phyloP scores from a whole-genome alignment of 2,329 filamentous ascomycete genomes.

The Aspergillus quadricinctus region DNA sequence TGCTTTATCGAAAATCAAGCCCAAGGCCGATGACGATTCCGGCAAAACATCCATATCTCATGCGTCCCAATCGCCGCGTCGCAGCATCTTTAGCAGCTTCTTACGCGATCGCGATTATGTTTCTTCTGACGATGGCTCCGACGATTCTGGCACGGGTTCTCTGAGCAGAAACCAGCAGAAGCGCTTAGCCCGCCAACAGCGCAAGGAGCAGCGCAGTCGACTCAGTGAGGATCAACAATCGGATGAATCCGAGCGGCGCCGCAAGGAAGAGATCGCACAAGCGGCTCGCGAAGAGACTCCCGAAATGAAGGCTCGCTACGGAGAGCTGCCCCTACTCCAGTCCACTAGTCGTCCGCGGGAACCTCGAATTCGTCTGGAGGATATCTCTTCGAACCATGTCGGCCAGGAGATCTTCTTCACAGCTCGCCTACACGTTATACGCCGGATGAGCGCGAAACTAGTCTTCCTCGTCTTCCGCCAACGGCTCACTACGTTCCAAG shows the following conservation, averaged over 20 bases:
- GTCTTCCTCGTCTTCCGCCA: constrained; percentile 85
- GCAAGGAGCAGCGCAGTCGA: constrained; percentile 35
- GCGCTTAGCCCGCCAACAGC: constrained; percentile 38
- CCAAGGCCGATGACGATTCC: constrained; percentile 22
- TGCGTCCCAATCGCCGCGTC: constrained; percentile 29
- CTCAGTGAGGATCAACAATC: constrained; percentile 42
- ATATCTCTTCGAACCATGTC: constrained; percentile 49
- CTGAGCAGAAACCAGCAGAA: constrained; percentile 46
- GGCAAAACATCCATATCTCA: constrained; percentile 9
- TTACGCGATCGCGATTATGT: constrained; percentile 39
- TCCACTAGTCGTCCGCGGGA: constrained; percentile 50
- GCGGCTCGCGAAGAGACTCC: constrained; percentile 53
- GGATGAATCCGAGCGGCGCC: constrained; percentile 35
- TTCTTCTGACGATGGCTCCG: constrained; percentile 41
- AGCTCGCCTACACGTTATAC: constrained; percentile 71
- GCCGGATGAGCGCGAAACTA: constrained; percentile 74
- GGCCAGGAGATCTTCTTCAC: constrained; percentile 63
- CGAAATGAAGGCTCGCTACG: constrained; percentile 57
- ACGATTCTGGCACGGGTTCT: constrained; percentile 29
- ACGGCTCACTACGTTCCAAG: constrained; percentile 77
- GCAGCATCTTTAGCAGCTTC: constrained; percentile 39
- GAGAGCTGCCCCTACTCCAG: constrained; percentile 54
- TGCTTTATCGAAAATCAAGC: constrained; percentile 39
- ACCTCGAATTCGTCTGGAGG: constrained; percentile 46
- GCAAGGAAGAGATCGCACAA: constrained; percentile 40